Evolutionary conservation across 2,329 filamentous ascomycete species (phyloP).

Genomic region (Cercospora berteroae): DNA sequence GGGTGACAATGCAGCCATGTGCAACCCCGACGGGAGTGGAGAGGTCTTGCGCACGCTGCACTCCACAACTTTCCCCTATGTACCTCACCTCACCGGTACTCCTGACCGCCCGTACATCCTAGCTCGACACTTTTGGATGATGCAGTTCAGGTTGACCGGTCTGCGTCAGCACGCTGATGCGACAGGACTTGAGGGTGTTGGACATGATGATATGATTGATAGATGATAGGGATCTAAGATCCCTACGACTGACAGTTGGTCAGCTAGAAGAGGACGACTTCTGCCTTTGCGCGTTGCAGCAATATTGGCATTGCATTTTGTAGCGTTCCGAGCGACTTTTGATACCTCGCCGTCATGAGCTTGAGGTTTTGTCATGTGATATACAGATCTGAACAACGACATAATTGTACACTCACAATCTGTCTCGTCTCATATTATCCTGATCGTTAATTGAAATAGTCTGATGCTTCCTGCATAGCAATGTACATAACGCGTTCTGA

Average conservation of each 20-base stretch:
- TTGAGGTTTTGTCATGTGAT: constrained; percentile 10
- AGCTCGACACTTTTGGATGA: neutral
- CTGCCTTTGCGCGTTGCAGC: neutral
- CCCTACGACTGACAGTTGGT: constrained; percentile 1
- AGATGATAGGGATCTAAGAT: constrained; percentile 7
- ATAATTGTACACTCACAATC: neutral
- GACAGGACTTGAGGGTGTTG: neutral
- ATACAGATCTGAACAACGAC: neutral
- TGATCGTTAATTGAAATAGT: neutral
- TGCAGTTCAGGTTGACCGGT: neutral
- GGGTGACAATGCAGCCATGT: constrained; percentile 18
- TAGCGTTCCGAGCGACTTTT: constrained; percentile 12
- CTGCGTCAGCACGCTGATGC: neutral
- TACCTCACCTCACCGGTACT: neutral
- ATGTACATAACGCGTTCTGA: neutral
- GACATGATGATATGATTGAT: neutral
- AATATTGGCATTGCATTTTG: neutral
- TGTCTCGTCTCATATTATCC: neutral
- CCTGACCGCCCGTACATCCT: neutral
- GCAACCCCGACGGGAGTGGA: neutral
- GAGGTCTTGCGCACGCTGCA: constrained; percentile 1
- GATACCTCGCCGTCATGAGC: constrained; percentile 13
- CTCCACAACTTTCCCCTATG: neutral
- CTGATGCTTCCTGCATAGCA: no score
- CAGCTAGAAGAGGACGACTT: neutral